Conservation (phyloP, 78 protist species). For the Anaeramoeba ignava region DNA sequence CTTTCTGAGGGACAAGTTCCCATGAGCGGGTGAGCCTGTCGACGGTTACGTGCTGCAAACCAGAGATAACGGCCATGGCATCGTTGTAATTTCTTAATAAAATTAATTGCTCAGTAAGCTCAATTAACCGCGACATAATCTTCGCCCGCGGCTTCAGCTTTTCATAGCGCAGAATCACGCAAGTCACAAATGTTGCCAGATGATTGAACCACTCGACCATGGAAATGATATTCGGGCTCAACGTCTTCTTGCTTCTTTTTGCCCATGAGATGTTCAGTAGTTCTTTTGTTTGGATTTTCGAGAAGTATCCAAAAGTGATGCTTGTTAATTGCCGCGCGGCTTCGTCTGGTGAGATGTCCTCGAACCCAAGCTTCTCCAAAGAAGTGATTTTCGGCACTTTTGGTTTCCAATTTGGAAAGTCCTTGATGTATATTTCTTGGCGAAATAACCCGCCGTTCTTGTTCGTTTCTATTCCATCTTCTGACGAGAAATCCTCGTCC, state of each 20-base stretch:
- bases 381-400: too few species aligned
- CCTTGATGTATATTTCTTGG: too few species aligned
- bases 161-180: neutral
- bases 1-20: neutral
- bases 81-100: neutral
- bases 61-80: conserved; percentile 2
- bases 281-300: neutral
- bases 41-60: neutral
- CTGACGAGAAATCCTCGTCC: too few species aligned
- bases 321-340: neutral
- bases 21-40: neutral
- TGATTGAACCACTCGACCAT: neutral
- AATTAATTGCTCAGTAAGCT: neutral
- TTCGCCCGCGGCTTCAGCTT: neutral
- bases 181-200: neutral
- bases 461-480: too few species aligned
- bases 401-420: too few species aligned
- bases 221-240: neutral
- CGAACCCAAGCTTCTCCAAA: too few species aligned
- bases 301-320: neutral
- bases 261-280: neutral
- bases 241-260: neutral
- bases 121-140: neutral
- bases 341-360: too few species aligned
- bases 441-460: too few species aligned